Base-by-base conservation (phyloP, 805 yeast species). In the Candida ponderosae region DNA sequence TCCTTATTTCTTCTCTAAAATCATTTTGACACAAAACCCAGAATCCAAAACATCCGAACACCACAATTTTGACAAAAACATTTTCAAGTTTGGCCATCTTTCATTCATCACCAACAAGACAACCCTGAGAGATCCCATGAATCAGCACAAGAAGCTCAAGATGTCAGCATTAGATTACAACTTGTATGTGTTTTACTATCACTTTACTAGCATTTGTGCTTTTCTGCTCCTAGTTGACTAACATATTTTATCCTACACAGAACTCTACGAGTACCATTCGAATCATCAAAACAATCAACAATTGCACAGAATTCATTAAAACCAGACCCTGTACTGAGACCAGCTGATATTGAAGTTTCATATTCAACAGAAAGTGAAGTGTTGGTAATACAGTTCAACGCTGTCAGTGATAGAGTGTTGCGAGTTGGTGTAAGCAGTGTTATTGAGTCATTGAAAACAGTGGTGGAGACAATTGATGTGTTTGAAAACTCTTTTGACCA, bases 401-500 rank as follows among this genome's bases (percentile, higher is more conserved):
- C 87, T 2, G 65, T 67, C 0, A 78, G 84, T 35, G 94, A 83
- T 45, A 64, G 96, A 32, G 79, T 79, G 6, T 70, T 88, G 36
- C 65, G 97, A 43, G 95, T 87, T 6, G 94, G 94, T 8, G 85
- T 83, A 16, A 86, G 87, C 57, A 81, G 81, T 45, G 72, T 83
- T 15, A 65, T 89, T 38, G 96, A 87, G 52, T 80, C 79, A 43
- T 56, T 86, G 39, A 81, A 81, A 50, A 79, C 93, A 1, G 72
- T 83, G 3, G 63, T 87, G 2, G 96, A 88, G 62, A 80, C 94
- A 39, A 63, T 87, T 46, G 94, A 85, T 40, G 82, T 76, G 54
- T 76, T 82, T 54, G 79, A 69, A 14, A 16, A 16, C 7, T 11
- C 17, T 7, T 14, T 31, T 32, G 21, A 31, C 16, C 32, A 19